Evolutionary conservation across 768 basidiomycete species (phyloP), one percentile per base, ranked within the genome.

Genomic region (Porphyrellus cyaneotinctus): DNA sequence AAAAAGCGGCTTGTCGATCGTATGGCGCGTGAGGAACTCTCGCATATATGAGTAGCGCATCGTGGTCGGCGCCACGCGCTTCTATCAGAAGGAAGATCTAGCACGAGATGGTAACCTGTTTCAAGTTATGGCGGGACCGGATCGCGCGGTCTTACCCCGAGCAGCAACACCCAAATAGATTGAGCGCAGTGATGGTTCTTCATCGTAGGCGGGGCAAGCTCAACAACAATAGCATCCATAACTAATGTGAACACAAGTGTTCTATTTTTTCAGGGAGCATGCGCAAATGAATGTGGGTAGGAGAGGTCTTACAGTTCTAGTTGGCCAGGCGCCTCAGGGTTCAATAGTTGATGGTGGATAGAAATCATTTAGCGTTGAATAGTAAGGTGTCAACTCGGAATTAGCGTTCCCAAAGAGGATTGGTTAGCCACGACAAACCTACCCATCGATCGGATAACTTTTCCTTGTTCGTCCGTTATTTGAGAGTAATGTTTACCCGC

Each of bases 131-230:
- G 12, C 4, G 43, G 58, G 52, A 59, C 55, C 58, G 47, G 46
- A 59, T 59, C 58, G 58, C 38, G 49, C 43, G 49, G 45, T 44
- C 14, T 39, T 45, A 39, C 23, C n/a, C 35, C n/a, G 39, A 15
- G 17, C 6, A 20, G 31, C 18, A 22, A 35, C 13, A 6, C 30
- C 32, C 5, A 26, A 15, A 48, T 23, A n/a, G 23, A 43, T 23
- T 24, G 5, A 20, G 14, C 14, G 28, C 10, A n/a, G n/a, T 37
- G 54, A 46, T 30, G 41, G 54, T 31, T 45, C 11, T 32, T 57
- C 33, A 51, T 51, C 55, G 33, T 33, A 42, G 17, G 26, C 10
- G 32, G 17, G 9, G 30, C 18, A 23, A 22, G 35, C 22, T 43
- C 42, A 15, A 5, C 10, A 9, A 32, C 28, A 42, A 46, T 28